Evolutionary conservation across 75 land plant species (phyloP).

Genomic region (Cunninghamia lanceolata): DNA sequence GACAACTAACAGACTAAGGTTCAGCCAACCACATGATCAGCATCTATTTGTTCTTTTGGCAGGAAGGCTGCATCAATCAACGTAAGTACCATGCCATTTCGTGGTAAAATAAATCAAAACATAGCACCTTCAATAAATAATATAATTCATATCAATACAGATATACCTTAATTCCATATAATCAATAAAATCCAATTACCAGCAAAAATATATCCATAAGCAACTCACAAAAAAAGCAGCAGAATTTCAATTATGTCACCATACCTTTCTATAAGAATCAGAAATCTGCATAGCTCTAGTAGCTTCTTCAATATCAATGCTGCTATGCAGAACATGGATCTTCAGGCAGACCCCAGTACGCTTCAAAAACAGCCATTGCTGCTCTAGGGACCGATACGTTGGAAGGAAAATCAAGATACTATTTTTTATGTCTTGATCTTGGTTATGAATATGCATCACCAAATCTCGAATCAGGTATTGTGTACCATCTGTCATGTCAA

Average conservation of each 20-base stretch:
- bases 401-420: slow-evolving; percentile 84
- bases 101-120: too few species aligned
- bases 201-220: background rate
- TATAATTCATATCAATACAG: too few species aligned
- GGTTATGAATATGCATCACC: slow-evolving; percentile 63
- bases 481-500: slow-evolving; percentile 48
- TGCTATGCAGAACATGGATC: slow-evolving; percentile 73
- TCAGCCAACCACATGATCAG: too few species aligned
- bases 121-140: too few species aligned
- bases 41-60: too few species aligned
- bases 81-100: too few species aligned
- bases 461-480: slow-evolving; percentile 63
- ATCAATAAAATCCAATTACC: too few species aligned
- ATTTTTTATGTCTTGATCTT: slow-evolving; percentile 63
- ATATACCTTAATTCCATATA: too few species aligned
- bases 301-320: slow-evolving; percentile 78
- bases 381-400: slow-evolving; percentile 68
- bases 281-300: slow-evolving; percentile 65
- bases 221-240: background rate
- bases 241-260: background rate
- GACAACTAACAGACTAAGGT: too few species aligned
- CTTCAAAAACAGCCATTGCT: slow-evolving; percentile 70
- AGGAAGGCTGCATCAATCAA: too few species aligned
- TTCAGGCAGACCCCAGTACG: slow-evolving; percentile 32
- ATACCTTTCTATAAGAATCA: slow-evolving; percentile 61